Evolutionary conservation across 805 yeast genomes (phyloP), one percentile per base, ranked within the genome.

Genomic region (Hermanozyma aechmeae): DNA sequence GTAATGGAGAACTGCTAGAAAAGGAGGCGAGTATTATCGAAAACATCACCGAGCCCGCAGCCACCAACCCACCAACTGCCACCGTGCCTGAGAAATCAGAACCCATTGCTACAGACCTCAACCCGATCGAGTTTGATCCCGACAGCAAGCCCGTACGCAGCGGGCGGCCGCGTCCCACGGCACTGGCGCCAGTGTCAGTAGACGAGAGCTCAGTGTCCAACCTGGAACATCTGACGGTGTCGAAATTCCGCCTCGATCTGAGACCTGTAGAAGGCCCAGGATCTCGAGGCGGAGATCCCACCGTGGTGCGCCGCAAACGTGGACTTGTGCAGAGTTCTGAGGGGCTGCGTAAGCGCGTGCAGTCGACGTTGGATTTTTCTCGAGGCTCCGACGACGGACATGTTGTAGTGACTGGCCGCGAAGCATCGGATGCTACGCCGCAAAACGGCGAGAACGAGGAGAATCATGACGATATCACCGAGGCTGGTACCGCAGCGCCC

Each of bases 181-280:
- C n/a, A n/a, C n/a, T n/a, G n/a, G n/a, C n/a, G n/a, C n/a, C n/a
- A n/a, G n/a, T n/a, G n/a, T n/a, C n/a, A n/a, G n/a, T n/a, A n/a
- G 31, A 32, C 15, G 43, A 30, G 17, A 39, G 41, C 23, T 39
- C 46, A 3, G 40, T 57, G 4, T 34, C 48, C 10, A 59, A 59
- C 36, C 45, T 40, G 27, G 52, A 48, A 15, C 48, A 51, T 29
- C 44, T 64, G 3, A 46, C 50, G 15, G 31, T 51, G 16, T 48
- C 59, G 23, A 50, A 48, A 35, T 58, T 58, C 29, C 35, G 64
- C 17, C 42, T 58, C n/a, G 61, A 58, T 38, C 35, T 42, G 12
- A 37, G 40, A 14, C 64, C 64, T 1, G 33, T 60, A 1, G 56
- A 48, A 27, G 65, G 65, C 0, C 63, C 63, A 2, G 65, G 64